Evolutionary conservation across 805 yeast genomes (phyloP), one percentile per base, ranked within the genome.

Genomic region (Lipomyces lipofer): DNA sequence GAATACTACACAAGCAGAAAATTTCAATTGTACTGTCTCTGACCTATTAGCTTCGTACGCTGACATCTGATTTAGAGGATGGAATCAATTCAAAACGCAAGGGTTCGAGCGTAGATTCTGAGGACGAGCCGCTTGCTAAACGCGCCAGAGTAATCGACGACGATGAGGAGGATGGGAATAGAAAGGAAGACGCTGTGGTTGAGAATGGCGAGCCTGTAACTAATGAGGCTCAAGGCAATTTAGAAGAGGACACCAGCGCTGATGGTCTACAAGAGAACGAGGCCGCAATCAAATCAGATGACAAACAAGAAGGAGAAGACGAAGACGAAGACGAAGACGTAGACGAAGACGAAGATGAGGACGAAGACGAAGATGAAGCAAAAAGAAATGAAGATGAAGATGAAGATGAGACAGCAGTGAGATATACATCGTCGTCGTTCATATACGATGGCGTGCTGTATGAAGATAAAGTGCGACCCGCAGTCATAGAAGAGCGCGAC

Each of bases 401-500:
- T 7, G 62, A 55, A 15, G 56, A 38, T 8, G 59, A 63, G 28
- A 63, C 5, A 63, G 59, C 9, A 64, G 63, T 4, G 65, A 58
- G 29, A 69, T 69, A 47, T 70, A 68, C 51, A 60, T 74, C 74
- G 49, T 74, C 76, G 3, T 73, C 75, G 2, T 84, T 85, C 68
- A 77, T 77, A 30, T 85, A 84, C 67, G 95, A 88, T 66, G 97
- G 96, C 1, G 81, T 80, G 13, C 76, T 78, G 53, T 89, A 91
- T 69, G 81, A 88, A 21, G 94, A 86, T 71, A 88, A 86, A 64
- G 98, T 92, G 68, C 77, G 97, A 55, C 94, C 98, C 0, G 89
- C 97, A 3, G 98, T 90, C 3, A 77, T 91, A 9, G 99, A 92
- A 68, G 99, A 94, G 66, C 80, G 86, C 54, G 96, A 89, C 58